Base-by-base conservation (phyloP, 1,284 basidiomycete genomes). In the Heterobasidion parviporum region DNA sequence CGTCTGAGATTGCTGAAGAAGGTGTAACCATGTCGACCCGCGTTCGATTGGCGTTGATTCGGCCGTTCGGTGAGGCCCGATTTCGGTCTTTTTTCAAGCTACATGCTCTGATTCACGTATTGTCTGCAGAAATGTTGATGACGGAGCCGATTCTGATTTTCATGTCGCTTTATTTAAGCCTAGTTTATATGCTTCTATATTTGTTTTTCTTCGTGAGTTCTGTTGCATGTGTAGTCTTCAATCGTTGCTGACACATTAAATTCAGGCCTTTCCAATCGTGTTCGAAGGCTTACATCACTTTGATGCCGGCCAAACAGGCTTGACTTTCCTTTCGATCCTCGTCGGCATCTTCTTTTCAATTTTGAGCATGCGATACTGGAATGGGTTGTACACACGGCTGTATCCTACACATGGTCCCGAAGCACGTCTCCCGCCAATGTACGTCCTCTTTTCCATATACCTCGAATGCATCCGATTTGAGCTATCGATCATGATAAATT, bases 171-270 rank as follows among this genome's bases (percentile, higher is more conserved):
- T 79, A 81, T 70, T 78, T 82, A 58, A 72, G 72, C 34, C 65
- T 73, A 62, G 53, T 69, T 64, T n/a, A 1, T 36, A 8, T 41
- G 18, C 49, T 33, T 8, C 14, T 20, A 6, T 41, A 18, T 32
- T 0, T 47, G 36, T 41, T 26, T 18, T 26, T 46, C 49, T 18
- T 55, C 41, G 38, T 34, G 16, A 8, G 52, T 41, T 16, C 10
- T 44, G 16, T 36, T 35, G 14, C n/a, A 8, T 32, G 65, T 58
- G 80, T 79, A 72, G 83, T 48, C 70, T 82, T 7, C 84, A 81
- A 59, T 78, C 80, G 10, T 77, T 81, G 55, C 62, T 84, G 6
- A 83, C 82, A 61, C 65, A 84, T 32, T 67, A 78, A 9, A 80
- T 80, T 54, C 76, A 80, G 61, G 79, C 80, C 1, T 82, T 76